Evolutionary conservation across 805 yeast genomes (phyloP), one percentile per base, ranked within the genome.

Genomic region (Ascoidea rubescens): DNA sequence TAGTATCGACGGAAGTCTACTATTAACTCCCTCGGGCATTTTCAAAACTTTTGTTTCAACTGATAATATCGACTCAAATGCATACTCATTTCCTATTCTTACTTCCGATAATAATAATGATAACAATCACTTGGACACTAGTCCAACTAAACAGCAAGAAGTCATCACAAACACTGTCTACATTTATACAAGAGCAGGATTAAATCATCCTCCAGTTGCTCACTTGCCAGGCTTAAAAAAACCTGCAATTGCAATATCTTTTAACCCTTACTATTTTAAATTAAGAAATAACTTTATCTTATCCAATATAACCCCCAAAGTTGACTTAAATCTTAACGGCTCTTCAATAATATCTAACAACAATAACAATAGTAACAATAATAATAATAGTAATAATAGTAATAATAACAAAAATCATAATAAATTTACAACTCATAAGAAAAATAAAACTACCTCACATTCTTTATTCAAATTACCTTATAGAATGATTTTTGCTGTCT

Each of bases 401-500:
- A 31, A 47, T 14, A 5, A 37, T 37, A 37, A 37, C 14, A 8
- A 37, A 10, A 37, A 2, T 37, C 43, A 37, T 37, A 37, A 37
- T 28, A n/a, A 16, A n/a, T 45, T 28, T 5, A 43, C 43, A 31
- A 28, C 33, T 30, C n/a, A 45, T 17, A 45, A 46, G 8, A 32
- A 47, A 21, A 10, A 49, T 32, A 28, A 44, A 49, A 16, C n/a
- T 47, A 16, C 33, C 43, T 21, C 17, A 31, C 4, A 45, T n/a
- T 50, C 70, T 1, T 74, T 73, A 12, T 74, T 87, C 55, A 66
- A 70, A 4, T 65, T 90, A 48, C 84, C 87, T 1, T 89, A 93
- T 61, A 77, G 88, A 56, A 77, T 93, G 79, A 68, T 91, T 0
- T 90, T 85, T 68, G 98, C 97, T 0, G 84, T 93, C 17, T 98